phyloP scores from a whole-genome alignment of 176 grass and related monocot species.

The Cenchrus fungigraminus region DNA sequence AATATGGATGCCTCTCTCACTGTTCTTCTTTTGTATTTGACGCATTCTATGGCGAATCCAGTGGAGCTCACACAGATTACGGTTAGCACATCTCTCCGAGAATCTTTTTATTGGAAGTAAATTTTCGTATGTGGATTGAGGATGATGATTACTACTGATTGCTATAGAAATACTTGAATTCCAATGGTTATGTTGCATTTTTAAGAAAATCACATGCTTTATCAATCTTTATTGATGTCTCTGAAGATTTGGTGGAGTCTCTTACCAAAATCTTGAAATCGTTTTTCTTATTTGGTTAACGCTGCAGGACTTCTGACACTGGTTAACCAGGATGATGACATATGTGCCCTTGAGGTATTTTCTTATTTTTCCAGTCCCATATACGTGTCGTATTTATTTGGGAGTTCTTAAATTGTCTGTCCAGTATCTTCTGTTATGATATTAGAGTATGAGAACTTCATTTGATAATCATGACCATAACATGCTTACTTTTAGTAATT shows the following conservation, averaged over 20 bases:
- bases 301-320: constrained; percentile 80
- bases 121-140: background rate
- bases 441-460: constrained; percentile 1
- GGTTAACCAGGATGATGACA: constrained; percentile 91
- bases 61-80: constrained; percentile 97
- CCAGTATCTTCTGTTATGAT: background rate
- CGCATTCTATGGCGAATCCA: constrained; percentile 49
- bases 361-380: constrained; percentile 17
- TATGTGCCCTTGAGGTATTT: constrained; percentile 88
- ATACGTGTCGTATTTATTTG: background rate
- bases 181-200: background rate
- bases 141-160: background rate
- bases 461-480: constrained; percentile 7
- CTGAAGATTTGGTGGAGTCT: background rate
- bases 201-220: background rate
- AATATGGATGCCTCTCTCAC: constrained; percentile 30
- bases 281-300: constrained; percentile 19
- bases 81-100: constrained; percentile 55
- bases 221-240: background rate
- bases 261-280: background rate
- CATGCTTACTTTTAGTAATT: background rate
- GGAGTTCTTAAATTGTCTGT: background rate
- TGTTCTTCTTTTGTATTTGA: constrained; percentile 23
- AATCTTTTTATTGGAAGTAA: background rate
- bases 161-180: background rate